Percentiles rank a stretch among this genome's conserved stretches.
Conservation (phyloP, 2,329 filamentous ascomycete species). For the Venturia asperata region DNA sequence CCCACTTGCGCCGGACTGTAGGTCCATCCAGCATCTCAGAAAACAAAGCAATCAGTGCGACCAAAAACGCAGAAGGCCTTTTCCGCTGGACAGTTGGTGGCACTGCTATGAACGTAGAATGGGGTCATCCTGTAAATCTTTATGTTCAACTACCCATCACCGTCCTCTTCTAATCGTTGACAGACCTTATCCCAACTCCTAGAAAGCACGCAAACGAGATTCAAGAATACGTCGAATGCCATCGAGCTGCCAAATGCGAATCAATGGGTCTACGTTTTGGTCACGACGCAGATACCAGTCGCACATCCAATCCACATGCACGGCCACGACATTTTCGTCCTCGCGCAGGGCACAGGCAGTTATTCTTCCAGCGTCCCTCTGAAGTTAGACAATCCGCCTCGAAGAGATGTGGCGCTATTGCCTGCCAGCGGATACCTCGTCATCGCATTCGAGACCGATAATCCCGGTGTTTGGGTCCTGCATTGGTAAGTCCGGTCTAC, state of each 20-base stretch:
- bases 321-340: slow-evolving; percentile 20
- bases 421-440: slow-evolving; percentile 17
- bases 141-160: not conserved
- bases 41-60: not conserved
- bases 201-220: not conserved
- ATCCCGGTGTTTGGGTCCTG: slow-evolving; percentile 18
- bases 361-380: slow-evolving; percentile 5
- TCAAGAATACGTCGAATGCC: slow-evolving; percentile 30
- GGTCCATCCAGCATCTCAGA: slow-evolving; percentile 16
- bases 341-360: slow-evolving; percentile 14
- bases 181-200: not conserved
- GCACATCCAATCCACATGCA: slow-evolving; percentile 21
- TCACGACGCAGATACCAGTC: not conserved
- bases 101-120: slow-evolving; percentile 16
- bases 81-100: slow-evolving; percentile 22
- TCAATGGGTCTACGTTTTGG: slow-evolving; percentile 18
- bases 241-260: slow-evolving; percentile 21
- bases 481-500: not conserved
- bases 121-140: slow-evolving; percentile 1
- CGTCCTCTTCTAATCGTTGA: not conserved
- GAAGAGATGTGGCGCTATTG: slow-evolving; percentile 17
- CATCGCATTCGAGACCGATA: slow-evolving; percentile 18
- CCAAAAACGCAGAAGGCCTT: not conserved
- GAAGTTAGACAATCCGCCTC: slow-evolving; percentile 17
- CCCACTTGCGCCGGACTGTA: not conserved